These are phyloP conservation scores for Colletotrichum higginsianum DNA, from an alignment of 2,329 filamentous ascomycete species.

Conservation along the genomic window DNA sequence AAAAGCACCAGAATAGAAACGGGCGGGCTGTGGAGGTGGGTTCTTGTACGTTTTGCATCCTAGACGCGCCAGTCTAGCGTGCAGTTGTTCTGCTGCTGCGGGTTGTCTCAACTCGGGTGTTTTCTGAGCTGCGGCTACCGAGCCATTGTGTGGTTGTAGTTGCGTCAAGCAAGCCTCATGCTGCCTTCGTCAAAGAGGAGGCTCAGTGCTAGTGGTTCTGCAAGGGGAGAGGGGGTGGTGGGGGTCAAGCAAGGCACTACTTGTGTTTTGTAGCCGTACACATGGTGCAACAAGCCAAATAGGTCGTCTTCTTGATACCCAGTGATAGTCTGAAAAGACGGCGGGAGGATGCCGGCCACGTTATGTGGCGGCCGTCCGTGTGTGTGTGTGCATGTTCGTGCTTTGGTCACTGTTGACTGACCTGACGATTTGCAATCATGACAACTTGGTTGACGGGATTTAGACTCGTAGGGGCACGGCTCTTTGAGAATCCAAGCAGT, in stretches of 20 bases:
- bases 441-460: not conserved
- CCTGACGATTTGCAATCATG: conserved; percentile 12
- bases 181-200: no score
- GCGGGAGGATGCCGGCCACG: conserved; percentile 1
- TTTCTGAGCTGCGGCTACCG: not conserved
- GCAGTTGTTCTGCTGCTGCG: not conserved
- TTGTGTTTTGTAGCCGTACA: conserved; percentile 20
- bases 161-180: not conserved
- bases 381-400: not conserved
- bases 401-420: not conserved
- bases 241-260: not conserved
- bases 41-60: conserved; percentile 29
- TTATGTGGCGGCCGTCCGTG: conserved; percentile 22
- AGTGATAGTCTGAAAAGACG: no score
- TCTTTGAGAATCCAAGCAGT: conserved; percentile 12
- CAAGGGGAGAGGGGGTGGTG: no score
- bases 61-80: not conserved
- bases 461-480: conserved; percentile 32
- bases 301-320: no score
- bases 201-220: not conserved
- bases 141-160: conserved; percentile 30
- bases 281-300: not conserved
- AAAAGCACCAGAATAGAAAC: conserved; percentile 26
- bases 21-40: conserved; percentile 1
- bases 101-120: not conserved